These are phyloP conservation scores for Zygosaccharomyces rouxii DNA, from an alignment of 805 yeast species.

Conservation along the genomic window DNA sequence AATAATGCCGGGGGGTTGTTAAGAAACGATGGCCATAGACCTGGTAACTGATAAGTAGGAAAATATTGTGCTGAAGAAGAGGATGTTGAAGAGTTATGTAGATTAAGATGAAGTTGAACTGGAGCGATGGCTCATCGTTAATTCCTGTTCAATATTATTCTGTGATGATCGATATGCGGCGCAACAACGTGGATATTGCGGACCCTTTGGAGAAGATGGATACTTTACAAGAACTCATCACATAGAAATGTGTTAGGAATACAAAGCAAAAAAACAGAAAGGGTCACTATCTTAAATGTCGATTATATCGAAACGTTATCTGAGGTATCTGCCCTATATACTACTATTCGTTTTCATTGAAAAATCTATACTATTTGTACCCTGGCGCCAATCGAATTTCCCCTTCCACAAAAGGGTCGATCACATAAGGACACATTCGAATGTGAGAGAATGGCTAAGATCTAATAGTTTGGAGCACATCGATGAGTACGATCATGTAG, in stretches of 20 bases:
- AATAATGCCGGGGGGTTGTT: conserved; percentile 24
- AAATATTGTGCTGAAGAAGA: neutral
- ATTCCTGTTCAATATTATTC: neutral
- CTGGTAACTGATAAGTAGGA: conserved; percentile 7
- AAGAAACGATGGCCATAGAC: conserved; percentile 26
- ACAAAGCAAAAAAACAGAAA: neutral
- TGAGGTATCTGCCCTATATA: conserved; percentile 9
- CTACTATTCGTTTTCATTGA: conserved; percentile 4
- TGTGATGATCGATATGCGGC: neutral
- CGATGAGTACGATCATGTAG: conserved; percentile 8
- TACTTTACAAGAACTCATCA: neutral
- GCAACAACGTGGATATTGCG: neutral
- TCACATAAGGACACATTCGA: neutral
- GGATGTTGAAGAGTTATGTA: neutral
- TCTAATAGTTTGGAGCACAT: conserved; percentile 4
- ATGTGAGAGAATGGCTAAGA: conserved; percentile 5
- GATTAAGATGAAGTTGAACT: neutral
- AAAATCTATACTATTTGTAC: conserved; percentile 2
- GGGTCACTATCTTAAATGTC: conserved; percentile 3
- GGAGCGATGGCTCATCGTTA: neutral
- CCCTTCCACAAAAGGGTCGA: conserved; percentile 2
- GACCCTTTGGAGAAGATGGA: neutral
- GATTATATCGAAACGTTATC: conserved; percentile 9
- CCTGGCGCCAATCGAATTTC: conserved; percentile 1
- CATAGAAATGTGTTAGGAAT: neutral